Percentiles rank a stretch among this genome's conserved stretches.
These are phyloP conservation scores for Penicillium bialowiezense DNA, from an alignment of 495 filamentous ascomycete species.

Conservation along the genomic window DNA sequence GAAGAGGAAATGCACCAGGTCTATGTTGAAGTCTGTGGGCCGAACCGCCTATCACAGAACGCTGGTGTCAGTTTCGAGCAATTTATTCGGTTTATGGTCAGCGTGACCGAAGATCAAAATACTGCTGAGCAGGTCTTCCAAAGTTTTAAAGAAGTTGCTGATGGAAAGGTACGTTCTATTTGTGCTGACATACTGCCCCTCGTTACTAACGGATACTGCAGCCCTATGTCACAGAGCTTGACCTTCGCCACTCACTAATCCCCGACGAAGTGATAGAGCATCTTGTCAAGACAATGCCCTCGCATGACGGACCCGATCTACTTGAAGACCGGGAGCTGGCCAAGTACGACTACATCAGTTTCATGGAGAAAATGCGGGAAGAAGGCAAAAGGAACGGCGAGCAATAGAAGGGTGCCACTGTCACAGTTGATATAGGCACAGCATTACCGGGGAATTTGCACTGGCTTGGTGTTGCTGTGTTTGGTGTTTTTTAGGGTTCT, in stretches of 20 bases:
- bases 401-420: slow-evolving; percentile 12
- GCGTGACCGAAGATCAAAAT: slow-evolving; percentile 97
- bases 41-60: slow-evolving; percentile 34
- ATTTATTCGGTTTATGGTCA: slow-evolving; percentile 98
- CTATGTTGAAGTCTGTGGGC: slow-evolving; percentile 73
- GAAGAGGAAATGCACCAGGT: slow-evolving; percentile 95
- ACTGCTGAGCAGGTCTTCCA: slow-evolving; percentile 98
- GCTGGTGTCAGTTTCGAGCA: slow-evolving; percentile 90
- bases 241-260: slow-evolving; percentile 88
- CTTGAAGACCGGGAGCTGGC: slow-evolving; percentile 70
- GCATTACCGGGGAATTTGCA: slow-evolving; percentile 25
- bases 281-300: slow-evolving; percentile 80
- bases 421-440: slow-evolving; percentile 24
- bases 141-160: slow-evolving; percentile 92
- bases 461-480: slow-evolving; percentile 22
- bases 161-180: slow-evolving; percentile 70
- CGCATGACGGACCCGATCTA: slow-evolving; percentile 73
- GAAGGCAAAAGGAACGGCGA: slow-evolving; percentile 32
- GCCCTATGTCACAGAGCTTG: slow-evolving; percentile 97
- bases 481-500: slow-evolving; percentile 17
- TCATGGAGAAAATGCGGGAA: slow-evolving; percentile 77
- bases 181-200: not conserved
- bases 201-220: slow-evolving; percentile 24
- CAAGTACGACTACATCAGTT: slow-evolving; percentile 89
- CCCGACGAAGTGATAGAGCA: slow-evolving; percentile 95